Evolutionary conservation across 306 rosid genomes (phyloP), one percentile per base, ranked within the genome.

Genomic region (Senna tora): DNA sequence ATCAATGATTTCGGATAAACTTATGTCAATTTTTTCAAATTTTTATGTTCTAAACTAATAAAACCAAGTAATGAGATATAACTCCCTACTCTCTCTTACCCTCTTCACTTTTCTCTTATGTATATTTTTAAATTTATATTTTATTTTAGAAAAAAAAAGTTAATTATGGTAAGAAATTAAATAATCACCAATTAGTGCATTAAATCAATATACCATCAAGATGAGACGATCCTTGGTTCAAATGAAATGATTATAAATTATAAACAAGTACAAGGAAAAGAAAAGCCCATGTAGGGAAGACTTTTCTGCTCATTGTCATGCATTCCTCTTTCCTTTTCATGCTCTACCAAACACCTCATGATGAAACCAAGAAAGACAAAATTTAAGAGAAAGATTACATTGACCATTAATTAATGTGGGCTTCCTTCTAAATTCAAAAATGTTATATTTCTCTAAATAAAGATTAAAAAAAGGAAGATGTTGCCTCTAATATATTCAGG

Each of bases 371-470:
- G 15, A 47, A 25, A 41, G 11, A 19, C 14, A 4, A 8, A 2
- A 34, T 13, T 43, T 43, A 28, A 43, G 46, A 71, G 38, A 16
- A 46, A 28, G 71, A 72, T 46, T 64, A 65, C 20, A 30, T 65
- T 15, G 14, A 39, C 32, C 38, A 52, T 52, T 49, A 25, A 25
- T 25, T n/a, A n/a, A n/a, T n/a, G n/a, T n/a, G n/a, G n/a, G n/a
- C n/a, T n/a, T n/a, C n/a, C n/a, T n/a, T n/a, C n/a, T n/a, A n/a
- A n/a, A n/a, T n/a, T n/a, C n/a, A n/a, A n/a, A n/a, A n/a, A n/a
- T n/a, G n/a, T n/a, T n/a, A n/a, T n/a, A n/a, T n/a, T n/a, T n/a
- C n/a, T n/a, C n/a, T n/a, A n/a, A n/a, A n/a, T n/a, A n/a, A n/a
- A n/a, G n/a, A n/a, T n/a, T n/a, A n/a, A n/a, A n/a, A n/a, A n/a